Percentiles rank a stretch among this genome's conserved stretches.
Conservation (phyloP, 2,329 filamentous ascomycete species). For the Passalora sequoiae region DNA sequence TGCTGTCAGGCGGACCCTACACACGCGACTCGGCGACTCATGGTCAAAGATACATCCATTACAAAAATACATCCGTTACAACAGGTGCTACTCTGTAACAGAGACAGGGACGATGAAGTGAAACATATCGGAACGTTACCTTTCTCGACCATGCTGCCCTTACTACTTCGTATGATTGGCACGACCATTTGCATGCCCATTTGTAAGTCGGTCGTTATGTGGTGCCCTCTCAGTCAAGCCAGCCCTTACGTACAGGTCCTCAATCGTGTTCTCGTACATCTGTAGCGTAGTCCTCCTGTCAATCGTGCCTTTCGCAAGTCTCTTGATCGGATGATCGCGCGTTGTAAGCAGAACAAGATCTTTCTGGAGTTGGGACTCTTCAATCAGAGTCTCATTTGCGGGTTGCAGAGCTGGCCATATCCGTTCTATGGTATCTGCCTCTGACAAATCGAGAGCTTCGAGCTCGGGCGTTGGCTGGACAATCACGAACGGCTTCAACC, state of each 20-base stretch:
- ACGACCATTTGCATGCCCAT: background rate
- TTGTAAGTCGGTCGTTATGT: too few relatives aligned
- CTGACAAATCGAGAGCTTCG: background rate
- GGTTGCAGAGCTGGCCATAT: conserved; percentile 13
- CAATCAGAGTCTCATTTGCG: conserved; percentile 13
- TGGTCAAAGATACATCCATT: too few relatives aligned
- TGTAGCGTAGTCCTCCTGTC: conserved; percentile 10
- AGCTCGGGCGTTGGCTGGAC: conserved; percentile 7
- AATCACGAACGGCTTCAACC: conserved; percentile 11
- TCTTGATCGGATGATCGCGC: conserved; percentile 7
- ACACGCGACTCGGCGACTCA: too few relatives aligned
- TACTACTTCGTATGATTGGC: too few relatives aligned
- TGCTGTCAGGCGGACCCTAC: too few relatives aligned
- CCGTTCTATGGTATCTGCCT: conserved; percentile 1
- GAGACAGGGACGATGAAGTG: too few relatives aligned
- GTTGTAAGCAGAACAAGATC: conserved; percentile 14
- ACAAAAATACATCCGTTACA: too few relatives aligned
- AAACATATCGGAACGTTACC: too few relatives aligned
- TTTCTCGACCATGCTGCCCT: too few relatives aligned
- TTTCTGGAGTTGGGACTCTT: conserved; percentile 11
- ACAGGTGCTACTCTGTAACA: too few relatives aligned
- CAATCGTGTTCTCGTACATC: conserved; percentile 12
- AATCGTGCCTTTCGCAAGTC: conserved; percentile 15
- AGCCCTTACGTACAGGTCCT: conserved; percentile 4
- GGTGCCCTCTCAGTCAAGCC: background rate